phyloP scores from a whole-genome alignment of 257 asterid species.

The Solanum sitiens region DNA sequence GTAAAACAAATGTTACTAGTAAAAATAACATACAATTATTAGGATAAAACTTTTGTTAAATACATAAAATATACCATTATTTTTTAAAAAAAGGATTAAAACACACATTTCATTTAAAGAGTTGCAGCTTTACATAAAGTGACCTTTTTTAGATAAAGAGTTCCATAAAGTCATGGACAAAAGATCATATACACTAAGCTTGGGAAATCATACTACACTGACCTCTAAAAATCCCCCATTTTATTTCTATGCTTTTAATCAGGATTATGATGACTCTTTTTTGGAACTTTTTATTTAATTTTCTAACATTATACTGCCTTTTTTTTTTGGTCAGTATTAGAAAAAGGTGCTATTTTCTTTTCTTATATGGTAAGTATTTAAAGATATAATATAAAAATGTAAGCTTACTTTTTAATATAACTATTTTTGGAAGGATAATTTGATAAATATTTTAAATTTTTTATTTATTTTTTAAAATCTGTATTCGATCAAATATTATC shows the following conservation, averaged over 20 bases:
- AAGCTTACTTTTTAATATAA: too few species aligned
- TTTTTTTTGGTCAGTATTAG: too few species aligned
- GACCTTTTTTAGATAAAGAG: background rate
- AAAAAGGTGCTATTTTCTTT: too few species aligned
- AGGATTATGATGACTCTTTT: background rate
- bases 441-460: fast-evolving
- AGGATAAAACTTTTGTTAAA: background rate
- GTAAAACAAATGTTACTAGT: background rate
- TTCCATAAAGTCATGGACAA: background rate
- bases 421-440: too few species aligned
- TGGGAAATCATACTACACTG: background rate
- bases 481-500: too few species aligned
- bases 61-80: background rate
- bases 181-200: background rate
- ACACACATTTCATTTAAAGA: background rate
- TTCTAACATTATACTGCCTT: background rate
- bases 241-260: background rate
- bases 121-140: background rate
- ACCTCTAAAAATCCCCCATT: background rate
- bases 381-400: too few species aligned
- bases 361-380: too few species aligned
- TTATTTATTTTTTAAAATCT: fast-evolving
- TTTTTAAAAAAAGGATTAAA: background rate
- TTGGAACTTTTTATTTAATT: background rate
- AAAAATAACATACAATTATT: background rate